Base-by-base conservation (phyloP, 148 eudicot genomes). In the Gaultheria prostrata region DNA sequence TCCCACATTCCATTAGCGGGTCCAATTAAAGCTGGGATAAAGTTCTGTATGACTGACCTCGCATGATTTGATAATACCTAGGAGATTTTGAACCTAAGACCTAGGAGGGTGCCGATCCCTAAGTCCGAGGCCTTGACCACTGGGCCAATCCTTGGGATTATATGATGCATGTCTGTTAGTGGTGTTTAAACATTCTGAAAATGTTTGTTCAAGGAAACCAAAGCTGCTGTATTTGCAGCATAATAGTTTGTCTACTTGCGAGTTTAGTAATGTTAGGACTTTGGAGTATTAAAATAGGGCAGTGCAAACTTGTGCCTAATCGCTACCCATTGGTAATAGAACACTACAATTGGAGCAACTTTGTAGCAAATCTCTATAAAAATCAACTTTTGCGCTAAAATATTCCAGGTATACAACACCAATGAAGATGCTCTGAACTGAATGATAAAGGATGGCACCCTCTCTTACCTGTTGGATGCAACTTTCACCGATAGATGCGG, bases 161-260 rank as follows among this genome's bases (percentile, higher is more conserved):
- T 9, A 43, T 39, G 77, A 73, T 13, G 77, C 77, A 10, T 73
- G 26, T 18, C 11, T 1, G 8, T 30, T 21, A 24, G 43, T 12
- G 35, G 33, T 50, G 70, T 21, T 26, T 26, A 73, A 18, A 43
- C 12, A 79, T 79, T 15, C 17, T 21, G 28, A 11, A 61, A 39
- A 26, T 43, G 48, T 43, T 56, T 76, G 71, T 33, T 79, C 53
- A 21, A 61, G 35, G 67, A 78, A 54, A 78, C 63, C 67, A 56
- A 18, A 24, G 81, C 67, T 33, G 3, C 63, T 59, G 32, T 39
- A 35, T n/a, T 61, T 80, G 33, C 33, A 39, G 51, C 71, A 45
- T 45, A 61, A 15, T 9, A 59, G 18, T 4, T 59, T 12, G 35
- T 71, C 33, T 50, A 14, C 63, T 59, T 61, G 28, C 32, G 10